Conservation (phyloP, 1,284 basidiomycete species). For the Irpex sp. region DNA sequence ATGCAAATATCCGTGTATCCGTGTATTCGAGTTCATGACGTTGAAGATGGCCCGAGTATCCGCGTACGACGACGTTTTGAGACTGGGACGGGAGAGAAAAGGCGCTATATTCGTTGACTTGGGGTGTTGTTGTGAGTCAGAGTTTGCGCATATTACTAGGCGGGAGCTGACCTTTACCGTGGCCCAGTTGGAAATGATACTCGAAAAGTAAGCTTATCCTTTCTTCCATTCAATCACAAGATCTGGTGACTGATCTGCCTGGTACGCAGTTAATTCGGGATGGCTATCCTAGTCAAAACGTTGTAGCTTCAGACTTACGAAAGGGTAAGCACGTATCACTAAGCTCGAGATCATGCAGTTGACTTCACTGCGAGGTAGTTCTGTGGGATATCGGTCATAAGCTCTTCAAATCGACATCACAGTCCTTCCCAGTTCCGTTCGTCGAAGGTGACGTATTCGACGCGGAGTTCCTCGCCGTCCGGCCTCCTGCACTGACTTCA, state of each 20-base stretch:
- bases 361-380: background rate
- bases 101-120: constrained; percentile 41
- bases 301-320: constrained; percentile 30
- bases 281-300: constrained; percentile 28
- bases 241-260: background rate
- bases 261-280: constrained; percentile 24
- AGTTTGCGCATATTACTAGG: background rate
- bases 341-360: background rate
- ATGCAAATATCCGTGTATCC: constrained; percentile 38
- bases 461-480: constrained; percentile 23
- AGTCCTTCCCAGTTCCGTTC: constrained; percentile 39
- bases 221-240: too few relatives aligned
- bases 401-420: constrained; percentile 24
- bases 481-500: constrained; percentile 18
- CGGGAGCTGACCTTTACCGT: background rate
- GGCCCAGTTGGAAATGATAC: constrained; percentile 37
- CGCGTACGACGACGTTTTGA: constrained; percentile 35
- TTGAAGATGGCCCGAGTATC: constrained; percentile 31
- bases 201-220: constrained; percentile 24
- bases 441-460: constrained; percentile 41
- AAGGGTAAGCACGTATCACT: constrained; percentile 13
- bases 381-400: constrained; percentile 12
- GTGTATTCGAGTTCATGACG: constrained; percentile 35
- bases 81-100: constrained; percentile 31
- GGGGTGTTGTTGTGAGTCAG: constrained; percentile 39